Percentiles rank a stretch among this genome's conserved stretches.
phyloP scores from a whole-genome alignment of 176 grass and related monocot genomes.

The Hyparrhenia diplandra region DNA sequence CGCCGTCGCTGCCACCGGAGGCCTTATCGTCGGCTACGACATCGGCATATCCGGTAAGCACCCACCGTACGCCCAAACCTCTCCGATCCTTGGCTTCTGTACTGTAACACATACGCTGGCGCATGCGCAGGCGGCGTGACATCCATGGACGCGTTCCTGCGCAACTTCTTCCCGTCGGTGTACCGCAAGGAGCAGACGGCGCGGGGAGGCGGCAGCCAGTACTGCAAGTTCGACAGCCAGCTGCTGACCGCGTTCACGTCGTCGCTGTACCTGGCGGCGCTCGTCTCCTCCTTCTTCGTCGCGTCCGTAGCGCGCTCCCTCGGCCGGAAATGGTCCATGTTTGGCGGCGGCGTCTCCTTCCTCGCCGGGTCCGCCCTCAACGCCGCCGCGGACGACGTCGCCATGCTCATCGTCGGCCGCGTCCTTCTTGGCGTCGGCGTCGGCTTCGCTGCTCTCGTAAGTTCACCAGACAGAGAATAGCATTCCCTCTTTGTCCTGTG shows the following conservation, averaged over 20 bases:
- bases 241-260: conserved; percentile 66
- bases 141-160: conserved; percentile 33
- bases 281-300: conserved; percentile 24
- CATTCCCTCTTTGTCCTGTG: too few species aligned
- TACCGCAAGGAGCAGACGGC: conserved; percentile 10
- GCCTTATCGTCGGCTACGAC: conserved; percentile 34
- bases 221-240: conserved; percentile 93
- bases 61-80: too few species aligned
- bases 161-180: conserved; percentile 33
- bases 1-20: conserved; percentile 13
- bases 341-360: conserved; percentile 19
- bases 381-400: conserved; percentile 1
- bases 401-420: conserved; percentile 38
- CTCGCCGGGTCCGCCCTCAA: conserved; percentile 24
- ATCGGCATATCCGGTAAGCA: conserved; percentile 24
- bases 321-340: conserved; percentile 30
- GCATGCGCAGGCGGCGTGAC: conserved; percentile 21
- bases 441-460: conserved; percentile 17
- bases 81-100: too few species aligned
- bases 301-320: conserved; percentile 17
- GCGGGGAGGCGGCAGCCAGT: conserved; percentile 30
- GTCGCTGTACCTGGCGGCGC: conserved; percentile 63
- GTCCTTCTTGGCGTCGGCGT: conserved; percentile 26
- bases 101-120: too few species aligned
- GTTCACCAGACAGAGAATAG: not conserved